phyloP scores from a whole-genome alignment of 179 eudicot genomes.

The Actinidia chinensis region DNA sequence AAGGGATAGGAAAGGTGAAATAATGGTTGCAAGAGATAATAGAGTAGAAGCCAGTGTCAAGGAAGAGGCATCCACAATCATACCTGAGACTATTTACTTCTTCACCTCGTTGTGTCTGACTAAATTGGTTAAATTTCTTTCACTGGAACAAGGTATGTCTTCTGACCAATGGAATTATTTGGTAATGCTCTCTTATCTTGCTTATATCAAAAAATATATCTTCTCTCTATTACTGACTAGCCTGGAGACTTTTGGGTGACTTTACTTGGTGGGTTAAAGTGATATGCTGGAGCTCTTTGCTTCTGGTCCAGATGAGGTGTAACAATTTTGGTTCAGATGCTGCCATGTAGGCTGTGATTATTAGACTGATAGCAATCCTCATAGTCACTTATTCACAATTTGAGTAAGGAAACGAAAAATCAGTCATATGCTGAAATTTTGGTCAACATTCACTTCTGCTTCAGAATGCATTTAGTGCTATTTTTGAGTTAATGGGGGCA shows the following conservation, averaged over 20 bases:
- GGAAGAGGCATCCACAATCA: conserved; percentile 42
- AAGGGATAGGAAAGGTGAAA: conserved; percentile 67
- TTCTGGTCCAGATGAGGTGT: conserved; percentile 59
- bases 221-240: no score
- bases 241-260: conserved; percentile 85
- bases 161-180: neutral
- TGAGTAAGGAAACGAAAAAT: conserved; percentile 68
- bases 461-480: conserved; percentile 72
- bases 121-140: conserved; percentile 92
- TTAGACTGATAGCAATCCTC: conserved; percentile 73
- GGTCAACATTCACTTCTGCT: conserved; percentile 76
- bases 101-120: conserved; percentile 70
- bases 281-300: conserved; percentile 70
- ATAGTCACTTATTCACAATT: conserved; percentile 83
- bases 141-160: conserved; percentile 83
- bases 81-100: conserved; percentile 47
- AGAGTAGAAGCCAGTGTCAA: conserved; percentile 46
- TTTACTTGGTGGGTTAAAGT: conserved; percentile 47
- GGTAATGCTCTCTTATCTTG: conserved; percentile 20
- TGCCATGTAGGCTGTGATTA: conserved; percentile 64
- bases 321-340: conserved; percentile 85
- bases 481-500: conserved; percentile 76
- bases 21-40: conserved; percentile 50
- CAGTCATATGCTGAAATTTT: conserved; percentile 88
- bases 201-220: no score